Evolutionary conservation across 805 yeast genomes (phyloP), one percentile per base, ranked within the genome.

Genomic region (Ogataea nitratoaversa): DNA sequence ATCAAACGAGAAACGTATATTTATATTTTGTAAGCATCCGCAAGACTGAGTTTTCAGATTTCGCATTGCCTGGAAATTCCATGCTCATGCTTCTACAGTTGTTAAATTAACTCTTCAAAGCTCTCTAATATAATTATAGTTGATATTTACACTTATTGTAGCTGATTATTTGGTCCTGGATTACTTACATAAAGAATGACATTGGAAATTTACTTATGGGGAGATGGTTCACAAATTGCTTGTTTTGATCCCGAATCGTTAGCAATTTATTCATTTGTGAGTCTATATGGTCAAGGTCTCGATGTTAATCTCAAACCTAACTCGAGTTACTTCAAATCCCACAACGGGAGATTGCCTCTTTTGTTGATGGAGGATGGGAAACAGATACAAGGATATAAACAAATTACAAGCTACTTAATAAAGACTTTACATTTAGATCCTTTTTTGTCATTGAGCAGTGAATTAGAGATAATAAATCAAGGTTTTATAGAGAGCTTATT

Each of bases 241-340:
- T 51, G 68, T 3, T 67, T 78, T 30, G 75, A 75, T 30, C 74
- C 82, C 0, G 78, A 76, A 37, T 70, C 75, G 8, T 41, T 74
- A 12, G 82, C 82, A 0, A 46, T 66, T 4, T 53, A 63, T 0
- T 71, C 76, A 72, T 60, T 71, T 30, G 52, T 73, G n/a, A 34
- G 40, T 32, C 48, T 49, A 3, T 36, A 57, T 37, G 49, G 62
- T 42, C 22, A 33, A 23, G 36, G 55, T 28, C n/a, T 42, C 48
- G 44, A 63, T 3, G 49, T 62, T 30, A 48, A 60, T 28, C 54
- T 82, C 2, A 70, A 78, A 8, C 70, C 80, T 2, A 78, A 85
- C 2, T 74, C 77, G 39, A 80, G 82, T 53, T 71, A 79, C 11
- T 76, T 75, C 49, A 40, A 74, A 8, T 74, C 85, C 1, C 67